These are phyloP conservation scores for Pleurotus pulmonarius DNA, from an alignment of 768 basidiomycete species.

Conservation along the genomic window DNA sequence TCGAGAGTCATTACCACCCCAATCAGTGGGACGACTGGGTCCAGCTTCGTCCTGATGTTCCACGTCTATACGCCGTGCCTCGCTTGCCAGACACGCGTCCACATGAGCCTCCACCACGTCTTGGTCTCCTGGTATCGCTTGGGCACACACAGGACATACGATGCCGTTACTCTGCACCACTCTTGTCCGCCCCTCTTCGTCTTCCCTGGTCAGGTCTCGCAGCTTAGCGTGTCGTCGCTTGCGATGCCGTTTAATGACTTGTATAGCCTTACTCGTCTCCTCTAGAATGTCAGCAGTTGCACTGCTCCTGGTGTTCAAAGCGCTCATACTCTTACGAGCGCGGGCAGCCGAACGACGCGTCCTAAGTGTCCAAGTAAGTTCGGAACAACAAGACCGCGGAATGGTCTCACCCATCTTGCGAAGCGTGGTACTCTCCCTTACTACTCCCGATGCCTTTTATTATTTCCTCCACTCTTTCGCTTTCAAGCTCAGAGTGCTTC, in stretches of 20 bases:
- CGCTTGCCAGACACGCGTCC: constrained; percentile 71
- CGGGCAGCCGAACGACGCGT: constrained; percentile 34
- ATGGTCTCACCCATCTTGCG: constrained; percentile 44
- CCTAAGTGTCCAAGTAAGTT: constrained; percentile 8
- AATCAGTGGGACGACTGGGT: constrained; percentile 20
- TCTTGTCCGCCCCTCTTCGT: constrained; percentile 38
- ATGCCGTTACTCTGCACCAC: constrained; percentile 32
- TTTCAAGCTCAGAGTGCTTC: constrained; percentile 62
- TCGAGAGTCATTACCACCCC: constrained; percentile 22
- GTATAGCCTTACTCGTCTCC: constrained; percentile 51
- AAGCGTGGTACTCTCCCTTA: constrained; percentile 50
- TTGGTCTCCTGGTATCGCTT: constrained; percentile 55
- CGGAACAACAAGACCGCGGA: constrained; percentile 15
- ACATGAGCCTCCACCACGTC: constrained; percentile 79
- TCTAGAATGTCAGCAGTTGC: constrained; percentile 24
- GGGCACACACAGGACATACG: constrained; percentile 69
- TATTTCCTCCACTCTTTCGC: constrained; percentile 66
- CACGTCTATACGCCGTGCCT: constrained; percentile 36
- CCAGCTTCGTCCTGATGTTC: constrained; percentile 32
- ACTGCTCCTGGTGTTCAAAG: constrained; percentile 14
- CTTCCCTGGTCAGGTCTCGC: constrained; percentile 63
- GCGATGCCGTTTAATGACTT: constrained; percentile 62
- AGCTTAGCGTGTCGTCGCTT: constrained; percentile 66
- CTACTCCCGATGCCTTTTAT: constrained; percentile 59
- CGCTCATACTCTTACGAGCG: constrained; percentile 35